Evolutionary conservation across 805 yeast species (phyloP), one percentile per base, ranked within the genome.

Genomic region (Allodekkera sacchari): DNA sequence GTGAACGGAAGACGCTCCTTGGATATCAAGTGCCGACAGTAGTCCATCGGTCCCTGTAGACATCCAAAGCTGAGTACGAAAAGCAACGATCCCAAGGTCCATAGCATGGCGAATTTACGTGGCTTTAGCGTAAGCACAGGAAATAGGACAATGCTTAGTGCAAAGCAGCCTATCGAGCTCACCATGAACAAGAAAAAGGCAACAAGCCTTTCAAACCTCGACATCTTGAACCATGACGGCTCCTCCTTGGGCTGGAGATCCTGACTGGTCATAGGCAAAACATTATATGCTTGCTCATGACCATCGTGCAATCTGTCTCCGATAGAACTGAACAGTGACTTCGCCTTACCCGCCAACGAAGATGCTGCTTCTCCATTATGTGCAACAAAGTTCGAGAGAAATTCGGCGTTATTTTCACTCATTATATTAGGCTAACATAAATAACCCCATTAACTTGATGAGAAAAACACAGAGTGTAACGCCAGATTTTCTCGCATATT

Each of bases 121-220:
- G 97, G 98, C 44, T 83, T 79, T 31, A 87, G 59, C 2, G 95
- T 88, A 41, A 92, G 62, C 11, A 89, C 87, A 0, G 98, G 98
- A 54, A 92, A 78, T 46, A 89, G 59, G 28, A 85, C 74, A 40
- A 89, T 71, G 42, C 96, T 83, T 18, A 89, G 55, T 9, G 77
- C 68, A 55, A 89, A 92, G 49, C 96, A 85, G 2, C 80, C 74
- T n/a, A 69, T 59, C 0, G 96, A 72, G 1, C 88, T 92, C 0
- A 71, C 64, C 4, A 92, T 60, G 45, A 94, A 83, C 33, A 81
- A 72, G 14, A 76, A 70, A 48, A 92, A 89, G 4, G 89, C 77
- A 18, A 84, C 52, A 18, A 87, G 59, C 32, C 95, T 63, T 51
- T 92, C 98, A 53, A 88, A 73, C 37, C 94, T 62, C 8, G 92